Evolutionary conservation across 2,329 filamentous ascomycete genomes (phyloP), one percentile per base, ranked within the genome.

Genomic region (Phaeophleospora eucalypticola): DNA sequence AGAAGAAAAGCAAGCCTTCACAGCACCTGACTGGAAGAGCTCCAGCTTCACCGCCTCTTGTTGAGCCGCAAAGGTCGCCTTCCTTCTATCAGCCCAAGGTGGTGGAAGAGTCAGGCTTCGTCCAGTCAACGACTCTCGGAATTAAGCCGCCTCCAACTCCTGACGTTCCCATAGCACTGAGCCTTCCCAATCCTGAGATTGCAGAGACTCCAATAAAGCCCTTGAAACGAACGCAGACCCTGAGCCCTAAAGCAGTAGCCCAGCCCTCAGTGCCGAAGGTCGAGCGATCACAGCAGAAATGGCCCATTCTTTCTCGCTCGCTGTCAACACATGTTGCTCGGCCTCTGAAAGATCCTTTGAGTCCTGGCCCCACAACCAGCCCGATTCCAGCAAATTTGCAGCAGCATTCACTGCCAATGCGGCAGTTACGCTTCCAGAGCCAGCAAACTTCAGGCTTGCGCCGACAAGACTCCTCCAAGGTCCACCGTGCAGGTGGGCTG

Each of bases 11-110:
- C 43, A 58, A 55, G 39, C 62, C 62, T 6, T 43, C 41, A 6
- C 55, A 62, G 39, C 58, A 63, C 40, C 48, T 54, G 8, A 55
- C 42, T 9, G 52, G 54, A 24, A 56, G 45, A n/a, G 35, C 45
- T 10, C 40, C 48, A 16, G 15, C 38, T 38, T 7, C 39, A 37
- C 1, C 46, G 41, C 12, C 35, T 36, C 4, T 29, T 37, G 2
- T 14, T 2, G 45, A 50, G 12, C 33, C 36, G 24, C 18, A 40
- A 17, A 52, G 55, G 4, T 55, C 58, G 15, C 49, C 59, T 6
- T 60, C 61, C 1, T 63, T 53, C 27, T 58, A 56, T 36, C 42
- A 52, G 39, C 59, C 61, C 3, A 62, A 53, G 42, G 59, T 64
- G 2, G 52, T 64, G 3, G 54, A 61, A 44, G 61, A 64, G 36